Evolutionary conservation across 176 grass and related monocot genomes (phyloP), one percentile per base, ranked within the genome.

Genomic region (Bonia amplexicaulis): DNA sequence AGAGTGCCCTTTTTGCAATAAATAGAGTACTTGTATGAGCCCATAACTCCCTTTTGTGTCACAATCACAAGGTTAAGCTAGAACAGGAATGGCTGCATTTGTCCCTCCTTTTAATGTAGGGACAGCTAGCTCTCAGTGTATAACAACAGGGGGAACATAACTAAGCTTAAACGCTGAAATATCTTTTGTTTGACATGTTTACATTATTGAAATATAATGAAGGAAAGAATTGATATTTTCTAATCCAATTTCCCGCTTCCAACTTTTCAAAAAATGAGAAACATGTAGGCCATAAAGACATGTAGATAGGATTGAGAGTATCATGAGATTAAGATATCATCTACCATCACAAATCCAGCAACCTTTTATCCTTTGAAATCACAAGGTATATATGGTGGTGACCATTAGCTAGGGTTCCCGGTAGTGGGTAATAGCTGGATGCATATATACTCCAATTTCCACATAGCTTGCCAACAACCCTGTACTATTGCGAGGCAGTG

Each of bases 371-470:
- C 12, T 58, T 41, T 51, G 41, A 80, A 66, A 73, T 86, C 67
- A 42, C 77, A 80, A 27, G 68, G 68, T 44, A 80, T 15, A 80
- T 79, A 80, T 80, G 58, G 77, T 73, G 66, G 42, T 71, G 22
- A 41, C 23, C 69, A 74, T 64, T 86, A 27, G 60, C 46, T 74
- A 45, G 69, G 68, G n/a, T 67, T 68, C 33, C 45, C 37, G 27
- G 74, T 31, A 62, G 68, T 86, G 45, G 29, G 44, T 84, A 58
- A 25, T 78, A 78, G 52, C 68, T 89, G 20, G 81, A 79, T 25
- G n/a, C 49, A 31, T 37, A 37, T 37, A 37, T 63, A 19, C 49
- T 54, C 16, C 4, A 57, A 20, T 68, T 39, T 74, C 53, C 23
- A 61, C 71, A 27, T 48, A 6, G 19, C 19, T 27, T 29, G 31